These are phyloP conservation scores for Coniophora puteana DNA, from an alignment of 1,284 basidiomycete genomes.

Conservation along the genomic window DNA sequence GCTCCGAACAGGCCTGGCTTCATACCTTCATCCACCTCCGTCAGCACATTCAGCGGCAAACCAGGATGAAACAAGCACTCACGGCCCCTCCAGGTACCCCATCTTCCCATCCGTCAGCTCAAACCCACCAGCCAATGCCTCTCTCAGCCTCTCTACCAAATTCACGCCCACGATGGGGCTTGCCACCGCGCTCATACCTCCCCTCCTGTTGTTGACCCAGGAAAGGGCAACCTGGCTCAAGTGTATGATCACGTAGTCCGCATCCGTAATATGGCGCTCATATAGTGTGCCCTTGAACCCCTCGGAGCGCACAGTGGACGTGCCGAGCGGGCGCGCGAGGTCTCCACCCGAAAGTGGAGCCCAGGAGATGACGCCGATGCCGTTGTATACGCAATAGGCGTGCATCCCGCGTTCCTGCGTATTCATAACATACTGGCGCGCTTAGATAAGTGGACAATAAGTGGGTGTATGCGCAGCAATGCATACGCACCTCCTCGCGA, in stretches of 20 bases:
- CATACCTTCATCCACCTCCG: too few relatives aligned
- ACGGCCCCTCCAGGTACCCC: conserved; percentile 40
- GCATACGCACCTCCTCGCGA: conserved; percentile 29
- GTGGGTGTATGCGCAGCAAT: too few relatives aligned
- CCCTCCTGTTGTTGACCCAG: conserved; percentile 33
- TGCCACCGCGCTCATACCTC: too few relatives aligned
- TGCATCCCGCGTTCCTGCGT: conserved; percentile 18
- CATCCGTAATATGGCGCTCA: conserved; percentile 6
- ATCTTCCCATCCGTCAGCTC: conserved; percentile 42
- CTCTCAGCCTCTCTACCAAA: conserved; percentile 7
- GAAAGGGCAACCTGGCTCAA: conserved; percentile 37
- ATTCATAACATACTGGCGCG: neutral
- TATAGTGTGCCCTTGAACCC: conserved; percentile 1
- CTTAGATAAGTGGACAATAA: too few relatives aligned
- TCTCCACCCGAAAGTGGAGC: conserved; percentile 37
- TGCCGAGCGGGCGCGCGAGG: conserved; percentile 30
- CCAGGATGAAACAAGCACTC: too few relatives aligned
- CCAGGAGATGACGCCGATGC: conserved; percentile 38
- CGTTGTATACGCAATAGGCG: conserved; percentile 25
- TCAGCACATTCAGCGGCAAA: too few relatives aligned
- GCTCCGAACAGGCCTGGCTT: too few relatives aligned
- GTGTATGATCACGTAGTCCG: conserved; percentile 17
- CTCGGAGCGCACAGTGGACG: conserved; percentile 16
- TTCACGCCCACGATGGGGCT: conserved; percentile 36
- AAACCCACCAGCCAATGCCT: conserved; percentile 28